phyloP scores from a whole-genome alignment of 2,329 filamentous ascomycete species.

The Fusarium torulosum region DNA sequence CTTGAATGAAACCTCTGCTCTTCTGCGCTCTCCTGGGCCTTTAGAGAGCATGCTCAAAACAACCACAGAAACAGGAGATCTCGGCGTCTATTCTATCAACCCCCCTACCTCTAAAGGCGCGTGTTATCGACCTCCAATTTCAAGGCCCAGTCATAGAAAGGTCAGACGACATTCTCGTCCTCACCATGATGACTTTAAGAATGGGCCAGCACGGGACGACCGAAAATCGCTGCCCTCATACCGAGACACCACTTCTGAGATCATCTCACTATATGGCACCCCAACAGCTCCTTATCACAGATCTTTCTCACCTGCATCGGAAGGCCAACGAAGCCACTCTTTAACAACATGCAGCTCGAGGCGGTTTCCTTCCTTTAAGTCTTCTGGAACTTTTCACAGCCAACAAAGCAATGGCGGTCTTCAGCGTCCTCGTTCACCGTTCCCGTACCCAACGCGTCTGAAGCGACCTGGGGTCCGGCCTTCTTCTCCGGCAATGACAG shows the following conservation, averaged over 20 bases:
- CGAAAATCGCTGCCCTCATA: constrained; percentile 61
- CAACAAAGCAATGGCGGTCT: constrained; percentile 57
- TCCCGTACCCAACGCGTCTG: constrained; percentile 69
- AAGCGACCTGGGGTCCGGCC: constrained; percentile 66
- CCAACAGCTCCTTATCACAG: constrained; percentile 60
- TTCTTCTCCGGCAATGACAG: constrained; percentile 63
- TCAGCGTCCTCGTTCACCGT: constrained; percentile 69
- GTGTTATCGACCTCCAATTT: constrained; percentile 48
- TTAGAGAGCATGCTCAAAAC: constrained; percentile 75
- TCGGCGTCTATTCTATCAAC: constrained; percentile 69
- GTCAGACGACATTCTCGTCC: constrained; percentile 46
- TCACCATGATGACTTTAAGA: constrained; percentile 51
- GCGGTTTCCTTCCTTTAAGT: constrained; percentile 61
- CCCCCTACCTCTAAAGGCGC: constrained; percentile 49
- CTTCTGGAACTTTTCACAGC: constrained; percentile 62
- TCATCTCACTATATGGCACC: constrained; percentile 67
- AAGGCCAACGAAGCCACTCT: constrained; percentile 66
- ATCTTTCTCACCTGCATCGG: constrained; percentile 58
- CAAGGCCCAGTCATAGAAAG: constrained; percentile 51
- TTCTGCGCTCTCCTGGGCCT: constrained; percentile 64
- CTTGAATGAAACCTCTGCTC: constrained; percentile 58
- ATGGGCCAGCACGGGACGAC: constrained; percentile 55
- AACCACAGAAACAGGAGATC: constrained; percentile 75
- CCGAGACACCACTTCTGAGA: constrained; percentile 66
- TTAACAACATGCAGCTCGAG: constrained; percentile 65